Percentiles rank a stretch among this genome's conserved stretches.
Evolutionary conservation across 371 early-diverging fungal genomes (phyloP).

Genomic region (Rhizopus stolonifer): DNA sequence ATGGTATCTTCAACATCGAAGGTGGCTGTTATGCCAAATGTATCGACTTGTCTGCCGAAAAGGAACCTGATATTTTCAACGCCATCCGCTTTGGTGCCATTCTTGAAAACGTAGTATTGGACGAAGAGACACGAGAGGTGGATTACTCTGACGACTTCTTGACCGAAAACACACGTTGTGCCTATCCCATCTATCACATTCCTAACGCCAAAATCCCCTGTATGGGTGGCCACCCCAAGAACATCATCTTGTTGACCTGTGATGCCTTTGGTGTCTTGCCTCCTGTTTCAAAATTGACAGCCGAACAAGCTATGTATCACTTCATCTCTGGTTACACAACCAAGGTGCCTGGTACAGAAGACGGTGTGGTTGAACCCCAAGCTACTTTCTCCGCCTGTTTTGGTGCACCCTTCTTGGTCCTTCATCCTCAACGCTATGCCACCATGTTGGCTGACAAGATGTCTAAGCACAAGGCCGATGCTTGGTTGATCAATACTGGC

Average conservation of each 20-base stretch:
- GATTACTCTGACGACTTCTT: conserved; percentile 80
- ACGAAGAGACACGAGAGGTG: conserved; percentile 80
- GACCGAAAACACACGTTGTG: conserved; percentile 97
- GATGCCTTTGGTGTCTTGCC: conserved; percentile 98
- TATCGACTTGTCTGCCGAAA: conserved; percentile 91
- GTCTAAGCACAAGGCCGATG: conserved; percentile 82
- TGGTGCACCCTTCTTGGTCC: conserved; percentile 96
- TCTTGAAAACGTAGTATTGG: conserved; percentile 93
- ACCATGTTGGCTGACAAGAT: conserved; percentile 96
- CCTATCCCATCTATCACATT: conserved; percentile 96
- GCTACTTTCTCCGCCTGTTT: conserved; percentile 96
- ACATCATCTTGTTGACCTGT: conserved; percentile 96
- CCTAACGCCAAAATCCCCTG: conserved; percentile 96
- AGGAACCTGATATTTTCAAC: conserved; percentile 97
- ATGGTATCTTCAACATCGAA: conserved; percentile 97
- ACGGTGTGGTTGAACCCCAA: conserved; percentile 90
- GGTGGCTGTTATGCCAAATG: conserved; percentile 99
- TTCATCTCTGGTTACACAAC: conserved; percentile 93
- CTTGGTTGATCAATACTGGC: conserved; percentile 98
- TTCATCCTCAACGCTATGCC: conserved; percentile 96
- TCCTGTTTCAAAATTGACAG: conserved; percentile 88
- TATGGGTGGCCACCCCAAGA: conserved; percentile 91
- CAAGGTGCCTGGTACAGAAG: conserved; percentile 97
- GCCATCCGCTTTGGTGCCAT: conserved; percentile 95
- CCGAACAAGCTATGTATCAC: conserved; percentile 96